A percentile compares a stretch with the other conserved stretches of the same genome.
These are phyloP conservation scores for Eimeria falciformis DNA, from an alignment of 169 alveolate genomes.

Conservation along the genomic window DNA sequence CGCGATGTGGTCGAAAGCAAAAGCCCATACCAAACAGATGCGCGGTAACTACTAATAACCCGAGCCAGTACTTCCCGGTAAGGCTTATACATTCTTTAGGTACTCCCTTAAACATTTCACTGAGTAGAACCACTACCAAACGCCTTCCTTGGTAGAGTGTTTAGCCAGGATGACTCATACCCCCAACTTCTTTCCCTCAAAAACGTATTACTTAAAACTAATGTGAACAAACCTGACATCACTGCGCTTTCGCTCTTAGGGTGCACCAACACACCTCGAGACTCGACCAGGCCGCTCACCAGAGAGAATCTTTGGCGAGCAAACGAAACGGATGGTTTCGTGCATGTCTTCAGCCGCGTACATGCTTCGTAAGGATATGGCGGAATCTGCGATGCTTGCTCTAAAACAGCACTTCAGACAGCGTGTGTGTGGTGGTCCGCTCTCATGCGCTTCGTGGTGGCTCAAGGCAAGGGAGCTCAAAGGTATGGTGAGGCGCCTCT, in stretches of 20 bases:
- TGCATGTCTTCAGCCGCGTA: constrained; percentile 29
- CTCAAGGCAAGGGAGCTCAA: constrained; percentile 58
- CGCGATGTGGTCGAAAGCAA: background rate
- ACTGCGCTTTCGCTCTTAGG: background rate
- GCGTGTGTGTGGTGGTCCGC: background rate
- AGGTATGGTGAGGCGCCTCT: constrained; percentile 26
- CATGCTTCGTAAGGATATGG: constrained; percentile 56
- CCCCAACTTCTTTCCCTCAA: no score
- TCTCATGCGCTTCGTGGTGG: constrained; percentile 60
- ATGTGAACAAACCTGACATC: no score
- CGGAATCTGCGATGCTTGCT: constrained; percentile 39
- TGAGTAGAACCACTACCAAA: no score
- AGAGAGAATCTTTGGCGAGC: background rate
- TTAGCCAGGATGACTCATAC: no score
- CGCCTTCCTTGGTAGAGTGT: no score
- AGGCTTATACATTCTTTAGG: background rate
- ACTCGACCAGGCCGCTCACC: background rate
- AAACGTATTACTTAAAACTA: no score
- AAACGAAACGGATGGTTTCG: constrained; percentile 36
- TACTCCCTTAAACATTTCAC: no score
- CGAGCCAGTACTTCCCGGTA: constrained; percentile 30
- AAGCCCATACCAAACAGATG: constrained; percentile 48
- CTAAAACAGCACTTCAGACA: constrained; percentile 50
- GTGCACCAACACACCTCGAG: constrained; percentile 23
- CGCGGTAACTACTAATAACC: background rate